Conservation (phyloP, 2,329 filamentous ascomycete species). For the Aspergillus ustus region DNA sequence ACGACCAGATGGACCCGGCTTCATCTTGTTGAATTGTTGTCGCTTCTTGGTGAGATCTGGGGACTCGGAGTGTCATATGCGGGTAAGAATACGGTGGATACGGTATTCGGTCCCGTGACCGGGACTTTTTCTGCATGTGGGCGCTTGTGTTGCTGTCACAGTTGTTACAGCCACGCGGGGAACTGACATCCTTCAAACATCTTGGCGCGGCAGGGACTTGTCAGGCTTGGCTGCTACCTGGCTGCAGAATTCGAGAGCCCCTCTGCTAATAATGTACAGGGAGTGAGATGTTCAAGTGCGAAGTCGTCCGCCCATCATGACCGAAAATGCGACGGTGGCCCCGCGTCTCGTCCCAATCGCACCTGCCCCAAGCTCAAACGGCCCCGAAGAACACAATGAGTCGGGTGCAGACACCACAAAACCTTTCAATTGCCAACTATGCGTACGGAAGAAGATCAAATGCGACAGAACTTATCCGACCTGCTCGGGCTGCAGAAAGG, state of each 20-base stretch:
- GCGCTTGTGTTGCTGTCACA: background rate
- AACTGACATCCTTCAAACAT: background rate
- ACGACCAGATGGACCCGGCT: background rate
- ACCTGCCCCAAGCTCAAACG: background rate
- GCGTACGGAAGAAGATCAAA: conserved; percentile 46
- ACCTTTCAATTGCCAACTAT: conserved; percentile 25
- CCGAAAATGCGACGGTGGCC: background rate
- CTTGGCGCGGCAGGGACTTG: background rate
- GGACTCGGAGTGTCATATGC: background rate
- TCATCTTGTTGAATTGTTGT: background rate
- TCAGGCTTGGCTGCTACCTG: background rate
- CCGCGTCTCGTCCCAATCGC: background rate
- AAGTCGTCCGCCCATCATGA: background rate
- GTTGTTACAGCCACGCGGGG: background rate
- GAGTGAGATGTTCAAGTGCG: no score
- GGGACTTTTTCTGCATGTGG: background rate
- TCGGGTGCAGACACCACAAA: background rate
- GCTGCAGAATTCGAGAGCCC: no score
- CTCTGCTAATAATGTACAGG: no score
- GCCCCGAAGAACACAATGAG: background rate
- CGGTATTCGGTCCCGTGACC: background rate
- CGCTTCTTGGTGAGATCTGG: background rate
- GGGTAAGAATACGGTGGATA: background rate
- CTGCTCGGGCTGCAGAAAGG: conserved; percentile 42
- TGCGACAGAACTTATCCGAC: conserved; percentile 41